These are phyloP conservation scores for Diplocarpon rosae DNA, from an alignment of 2,329 filamentous ascomycete genomes.

Conservation along the genomic window DNA sequence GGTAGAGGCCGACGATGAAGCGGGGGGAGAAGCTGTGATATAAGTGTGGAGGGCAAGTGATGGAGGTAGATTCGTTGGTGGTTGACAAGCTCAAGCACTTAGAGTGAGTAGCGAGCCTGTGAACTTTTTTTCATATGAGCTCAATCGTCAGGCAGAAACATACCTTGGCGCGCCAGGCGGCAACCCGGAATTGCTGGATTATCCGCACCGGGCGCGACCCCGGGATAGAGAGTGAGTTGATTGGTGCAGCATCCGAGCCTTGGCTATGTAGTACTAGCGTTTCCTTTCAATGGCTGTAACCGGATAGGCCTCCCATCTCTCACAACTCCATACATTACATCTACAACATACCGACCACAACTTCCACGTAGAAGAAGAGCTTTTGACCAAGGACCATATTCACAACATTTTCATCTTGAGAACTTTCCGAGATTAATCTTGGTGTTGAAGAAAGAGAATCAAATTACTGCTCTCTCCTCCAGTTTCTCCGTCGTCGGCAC, in stretches of 20 bases:
- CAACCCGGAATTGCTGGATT: background rate
- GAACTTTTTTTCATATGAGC: slow-evolving; percentile 13
- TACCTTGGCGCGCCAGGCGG: slow-evolving; percentile 1
- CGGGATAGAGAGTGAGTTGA: background rate
- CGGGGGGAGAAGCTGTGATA: background rate
- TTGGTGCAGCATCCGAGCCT: slow-evolving; percentile 2
- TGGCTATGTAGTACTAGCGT: slow-evolving; percentile 1
- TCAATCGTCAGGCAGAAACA: slow-evolving; percentile 4
- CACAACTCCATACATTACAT: too few species aligned
- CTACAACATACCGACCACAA: too few species aligned
- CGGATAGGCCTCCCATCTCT: too few species aligned
- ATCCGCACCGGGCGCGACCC: background rate
- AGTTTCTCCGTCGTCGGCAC: background rate
- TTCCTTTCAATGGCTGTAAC: background rate
- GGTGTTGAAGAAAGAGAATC: too few species aligned
- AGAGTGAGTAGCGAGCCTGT: background rate
- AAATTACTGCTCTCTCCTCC: too few species aligned
- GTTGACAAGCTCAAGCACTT: slow-evolving; percentile 10
- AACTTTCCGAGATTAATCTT: too few species aligned
- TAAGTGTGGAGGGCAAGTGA: background rate
- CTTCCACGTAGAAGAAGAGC: too few species aligned
- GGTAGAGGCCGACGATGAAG: background rate
- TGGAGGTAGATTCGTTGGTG: slow-evolving; percentile 5
- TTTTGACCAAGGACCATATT: too few species aligned
- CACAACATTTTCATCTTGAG: too few species aligned